Evolutionary conservation across 2,329 filamentous ascomycete species (phyloP).

Genomic region (Apiospora pterosperma): DNA sequence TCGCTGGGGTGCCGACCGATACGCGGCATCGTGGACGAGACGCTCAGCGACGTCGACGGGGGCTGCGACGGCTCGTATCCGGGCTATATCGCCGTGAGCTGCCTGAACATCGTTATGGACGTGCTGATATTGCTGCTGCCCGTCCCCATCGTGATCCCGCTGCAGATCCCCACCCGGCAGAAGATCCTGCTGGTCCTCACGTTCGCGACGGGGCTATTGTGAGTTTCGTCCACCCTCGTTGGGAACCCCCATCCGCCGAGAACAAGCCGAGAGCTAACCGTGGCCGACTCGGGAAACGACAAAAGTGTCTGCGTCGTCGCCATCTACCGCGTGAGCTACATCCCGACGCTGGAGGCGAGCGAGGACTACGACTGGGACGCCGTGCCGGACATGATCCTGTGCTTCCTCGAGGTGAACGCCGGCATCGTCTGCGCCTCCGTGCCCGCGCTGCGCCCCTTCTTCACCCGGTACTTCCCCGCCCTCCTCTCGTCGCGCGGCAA

Average conservation of each 20-base stretch:
- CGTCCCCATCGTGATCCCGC: conserved; percentile 13
- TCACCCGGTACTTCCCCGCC: conserved; percentile 4
- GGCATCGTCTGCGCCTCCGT: conserved; percentile 16
- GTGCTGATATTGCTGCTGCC: conserved; percentile 13
- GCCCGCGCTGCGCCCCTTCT: conserved; percentile 14
- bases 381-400: conserved; percentile 16
- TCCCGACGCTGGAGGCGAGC: conserved; percentile 14
- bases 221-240: neutral
- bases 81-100: conserved; percentile 14
- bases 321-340: conserved; percentile 15
- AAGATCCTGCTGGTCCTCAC: conserved; percentile 14
- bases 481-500: conserved; percentile 10
- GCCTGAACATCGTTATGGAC: conserved; percentile 15
- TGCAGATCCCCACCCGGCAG: conserved; percentile 15
- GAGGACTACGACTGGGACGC: conserved; percentile 18
- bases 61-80: conserved; percentile 16
- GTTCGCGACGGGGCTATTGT: conserved; percentile 16
- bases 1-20: conserved; percentile 14
- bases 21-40: conserved; percentile 15
- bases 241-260: neutral
- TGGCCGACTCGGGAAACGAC: neutral
- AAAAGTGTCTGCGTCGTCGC: conserved; percentile 14
- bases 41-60: conserved; percentile 10
- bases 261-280: neutral
- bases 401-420: conserved; percentile 13